Evolutionary conservation across 805 yeast genomes (phyloP).

Genomic region (Maudiozyma bulderi): DNA sequence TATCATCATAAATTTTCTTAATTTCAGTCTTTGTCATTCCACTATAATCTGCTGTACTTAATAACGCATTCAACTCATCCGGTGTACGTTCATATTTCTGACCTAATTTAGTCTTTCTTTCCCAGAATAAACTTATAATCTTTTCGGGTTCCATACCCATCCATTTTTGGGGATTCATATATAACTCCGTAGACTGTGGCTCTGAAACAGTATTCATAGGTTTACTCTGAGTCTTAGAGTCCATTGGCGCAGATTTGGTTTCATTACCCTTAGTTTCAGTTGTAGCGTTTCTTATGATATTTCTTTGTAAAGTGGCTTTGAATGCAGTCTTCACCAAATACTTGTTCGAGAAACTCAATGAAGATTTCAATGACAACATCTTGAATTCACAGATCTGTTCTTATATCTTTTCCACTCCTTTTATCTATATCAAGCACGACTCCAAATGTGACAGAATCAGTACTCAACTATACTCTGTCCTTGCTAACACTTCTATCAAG

Average conservation of each 20-base stretch:
- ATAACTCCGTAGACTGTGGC: conserved; percentile 22
- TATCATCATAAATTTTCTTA: conserved; percentile 27
- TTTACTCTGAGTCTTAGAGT: background rate
- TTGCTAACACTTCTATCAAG: no score
- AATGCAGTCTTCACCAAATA: no score
- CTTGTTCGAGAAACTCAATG: no score
- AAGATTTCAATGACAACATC: no score
- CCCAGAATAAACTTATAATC: conserved; percentile 50
- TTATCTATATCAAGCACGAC: no score
- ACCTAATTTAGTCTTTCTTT: conserved; percentile 48
- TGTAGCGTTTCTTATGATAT: no score
- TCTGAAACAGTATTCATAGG: background rate
- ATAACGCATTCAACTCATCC: conserved; percentile 48
- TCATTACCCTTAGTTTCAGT: background rate
- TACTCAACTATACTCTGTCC: no score
- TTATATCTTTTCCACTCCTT: no score
- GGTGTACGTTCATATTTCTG: conserved; percentile 39
- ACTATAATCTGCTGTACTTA: conserved; percentile 37
- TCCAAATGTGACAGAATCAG: no score
- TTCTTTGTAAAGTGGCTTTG: no score
- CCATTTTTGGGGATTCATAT: conserved; percentile 63
- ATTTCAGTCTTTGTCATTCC: conserved; percentile 32
- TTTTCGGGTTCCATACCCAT: conserved; percentile 53
- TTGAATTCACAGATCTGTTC: no score
- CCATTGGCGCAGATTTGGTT: background rate